A percentile compares a stretch with the other conserved stretches of the same genome.
Conservation (phyloP, 179 eudicot species). For the Patellifolia procumbens region DNA sequence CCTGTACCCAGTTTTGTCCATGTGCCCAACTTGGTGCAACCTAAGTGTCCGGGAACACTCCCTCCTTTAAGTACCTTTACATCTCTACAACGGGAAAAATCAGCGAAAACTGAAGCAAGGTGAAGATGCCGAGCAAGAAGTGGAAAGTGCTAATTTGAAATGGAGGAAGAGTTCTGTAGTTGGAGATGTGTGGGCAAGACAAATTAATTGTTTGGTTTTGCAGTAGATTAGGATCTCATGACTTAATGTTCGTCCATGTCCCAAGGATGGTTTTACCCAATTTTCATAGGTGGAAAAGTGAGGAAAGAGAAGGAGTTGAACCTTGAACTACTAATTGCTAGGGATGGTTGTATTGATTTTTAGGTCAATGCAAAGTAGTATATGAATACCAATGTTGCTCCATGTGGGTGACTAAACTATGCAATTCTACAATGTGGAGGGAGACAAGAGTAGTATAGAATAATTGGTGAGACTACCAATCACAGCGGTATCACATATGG, state of each 20-base stretch:
- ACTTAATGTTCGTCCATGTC: neutral
- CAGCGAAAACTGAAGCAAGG: neutral
- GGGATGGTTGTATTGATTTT: too few relatives aligned
- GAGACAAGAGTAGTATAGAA: neutral
- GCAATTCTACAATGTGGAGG: neutral
- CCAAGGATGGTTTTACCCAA: neutral
- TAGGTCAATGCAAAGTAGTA: too few relatives aligned
- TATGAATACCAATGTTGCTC: neutral
- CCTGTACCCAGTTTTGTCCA: too few relatives aligned
- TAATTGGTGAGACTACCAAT: too few relatives aligned
- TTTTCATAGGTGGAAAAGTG: too few relatives aligned
- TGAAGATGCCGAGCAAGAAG: neutral
- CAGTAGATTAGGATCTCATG: neutral
- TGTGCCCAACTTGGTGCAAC: too few relatives aligned
- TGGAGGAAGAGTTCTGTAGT: neutral
- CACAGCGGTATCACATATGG: neutral
- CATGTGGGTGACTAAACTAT: too few relatives aligned
- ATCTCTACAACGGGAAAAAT: too few relatives aligned
- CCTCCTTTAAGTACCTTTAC: too few relatives aligned
- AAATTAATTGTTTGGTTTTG: neutral
- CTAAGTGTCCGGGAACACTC: too few relatives aligned
- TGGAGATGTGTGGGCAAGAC: neutral
- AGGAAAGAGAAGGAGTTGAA: too few relatives aligned
- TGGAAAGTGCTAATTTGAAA: neutral
- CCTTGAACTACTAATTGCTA: too few relatives aligned